Evolutionary conservation across 2,329 filamentous ascomycete genomes (phyloP), one percentile per base, ranked within the genome.

Genomic region (Fusarium coffeatum): DNA sequence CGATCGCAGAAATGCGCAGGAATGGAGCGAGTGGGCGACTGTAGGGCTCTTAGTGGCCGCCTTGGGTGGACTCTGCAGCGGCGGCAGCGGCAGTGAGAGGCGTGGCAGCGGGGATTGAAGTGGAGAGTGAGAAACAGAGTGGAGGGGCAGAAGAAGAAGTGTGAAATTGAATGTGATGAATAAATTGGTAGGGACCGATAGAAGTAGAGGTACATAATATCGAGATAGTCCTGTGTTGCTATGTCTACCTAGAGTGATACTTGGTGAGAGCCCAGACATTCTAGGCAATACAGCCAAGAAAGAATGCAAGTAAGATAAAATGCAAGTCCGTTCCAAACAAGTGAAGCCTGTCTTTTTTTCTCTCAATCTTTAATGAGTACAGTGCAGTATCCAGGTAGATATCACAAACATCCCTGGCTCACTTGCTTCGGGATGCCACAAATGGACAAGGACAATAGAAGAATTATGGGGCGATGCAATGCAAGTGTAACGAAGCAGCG

Each of bases 41-140:
- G 53, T 69, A 72, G 68, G 68, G 65, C 68, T 72, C 60, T 62
- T 71, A 71, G 68, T 71, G 68, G 68, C 64, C 65, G 68, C 62
- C 54, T 42, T 59, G 59, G 59, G 64, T 62, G 64, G 67, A 54
- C 51, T 64, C 46, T 55, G 42, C 27, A 63, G 60, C 23, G 32
- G 23, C 41, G 59, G 56, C 55, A 66, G 55, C 53, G 56, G 57
- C 27, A 69, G 57, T 53, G 42, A 40, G 53, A 47, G 43, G 55
- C 56, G 61, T 66, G 59, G 47, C 49, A 64, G 63, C 45, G 67
- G 59, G 54, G 63, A 53, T 48, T 41, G 30, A 40, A 59, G 64
- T 68, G 63, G 67, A 60, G 13, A 34, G 37, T 7, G 55, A 56
- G 48, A 30, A 46, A 30, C 22, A 30, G n/a, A 54, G 47, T 50